These are phyloP conservation scores for Dissoconium aciculare DNA, from an alignment of 2,329 filamentous ascomycete genomes.

Conservation along the genomic window DNA sequence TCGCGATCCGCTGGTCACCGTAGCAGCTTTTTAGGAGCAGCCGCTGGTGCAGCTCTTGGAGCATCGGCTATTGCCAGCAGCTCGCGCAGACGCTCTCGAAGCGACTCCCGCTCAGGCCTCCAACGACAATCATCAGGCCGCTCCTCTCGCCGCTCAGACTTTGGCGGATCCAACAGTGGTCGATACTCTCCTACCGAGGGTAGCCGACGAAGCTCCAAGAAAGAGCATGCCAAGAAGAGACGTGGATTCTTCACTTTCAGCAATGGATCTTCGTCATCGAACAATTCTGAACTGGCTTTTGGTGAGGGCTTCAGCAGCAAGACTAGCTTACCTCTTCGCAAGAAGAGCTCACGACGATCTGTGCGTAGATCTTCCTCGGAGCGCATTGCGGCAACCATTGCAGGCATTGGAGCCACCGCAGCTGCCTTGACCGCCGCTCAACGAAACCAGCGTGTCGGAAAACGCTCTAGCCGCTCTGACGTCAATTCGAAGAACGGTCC, in stretches of 20 bases:
- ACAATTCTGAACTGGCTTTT: slow-evolving; percentile 33
- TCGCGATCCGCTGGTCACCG: slow-evolving; percentile 26
- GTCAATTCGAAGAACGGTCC: slow-evolving; percentile 15
- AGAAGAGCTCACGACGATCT: slow-evolving; percentile 15
- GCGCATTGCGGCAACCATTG: slow-evolving; percentile 31
- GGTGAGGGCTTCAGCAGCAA: slow-evolving; percentile 23
- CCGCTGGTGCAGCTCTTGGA: slow-evolving; percentile 16
- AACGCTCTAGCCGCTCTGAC: slow-evolving; percentile 15
- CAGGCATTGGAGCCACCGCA: slow-evolving; percentile 34
- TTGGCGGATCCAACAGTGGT: slow-evolving; percentile 15
- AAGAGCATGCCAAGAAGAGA: slow-evolving; percentile 23
- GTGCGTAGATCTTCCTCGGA: slow-evolving; percentile 29
- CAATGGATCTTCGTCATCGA: slow-evolving; percentile 32
- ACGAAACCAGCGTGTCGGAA: slow-evolving; percentile 17
- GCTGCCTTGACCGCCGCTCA: slow-evolving; percentile 34
- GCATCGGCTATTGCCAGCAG: slow-evolving; percentile 12
- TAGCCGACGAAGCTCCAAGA: slow-evolving; percentile 9
- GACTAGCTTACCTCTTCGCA: slow-evolving; percentile 9
- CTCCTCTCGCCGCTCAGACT: slow-evolving; percentile 10
- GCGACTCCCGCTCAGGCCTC: slow-evolving; percentile 8
- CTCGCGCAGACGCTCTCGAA: slow-evolving; percentile 15
- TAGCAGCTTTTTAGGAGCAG: slow-evolving; percentile 17
- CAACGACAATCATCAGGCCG: slow-evolving; percentile 5
- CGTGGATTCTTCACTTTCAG: slow-evolving; percentile 36
- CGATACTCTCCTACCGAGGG: slow-evolving; percentile 20